Conservation (phyloP, 805 yeast genomes). For the Schwanniomyces occidentalis region DNA sequence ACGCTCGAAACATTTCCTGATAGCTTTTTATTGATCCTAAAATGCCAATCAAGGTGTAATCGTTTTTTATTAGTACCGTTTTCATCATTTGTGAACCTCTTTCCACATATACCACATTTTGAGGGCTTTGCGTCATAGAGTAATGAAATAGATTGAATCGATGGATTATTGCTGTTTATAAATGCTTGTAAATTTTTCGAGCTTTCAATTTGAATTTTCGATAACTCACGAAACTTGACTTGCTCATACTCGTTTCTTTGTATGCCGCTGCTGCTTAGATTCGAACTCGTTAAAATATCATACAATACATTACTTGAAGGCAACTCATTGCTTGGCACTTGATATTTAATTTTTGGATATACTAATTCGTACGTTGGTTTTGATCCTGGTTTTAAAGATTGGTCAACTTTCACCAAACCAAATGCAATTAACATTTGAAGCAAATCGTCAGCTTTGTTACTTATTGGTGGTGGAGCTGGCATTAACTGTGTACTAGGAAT, state of each 20-base stretch:
- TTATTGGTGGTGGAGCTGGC: slow-evolving; percentile 9
- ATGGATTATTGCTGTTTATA: slow-evolving; percentile 36
- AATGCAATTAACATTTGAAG: slow-evolving; percentile 34
- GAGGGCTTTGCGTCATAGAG: slow-evolving; percentile 64
- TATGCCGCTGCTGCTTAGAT: slow-evolving; percentile 12
- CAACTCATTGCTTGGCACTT: slow-evolving; percentile 14
- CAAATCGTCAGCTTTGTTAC: slow-evolving; percentile 25
- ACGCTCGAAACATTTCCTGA: slow-evolving; percentile 36
- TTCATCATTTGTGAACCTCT: slow-evolving; percentile 66
- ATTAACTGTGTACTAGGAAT: slow-evolving; percentile 1
- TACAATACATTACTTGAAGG: slow-evolving; percentile 22
- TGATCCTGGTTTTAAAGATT: slow-evolving; percentile 40
- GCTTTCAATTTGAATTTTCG: slow-evolving; percentile 19
- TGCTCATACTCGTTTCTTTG: slow-evolving; percentile 35
- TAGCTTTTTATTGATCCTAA: slow-evolving; percentile 80
- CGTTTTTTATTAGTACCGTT: slow-evolving; percentile 55
- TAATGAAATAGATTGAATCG: slow-evolving; percentile 31
- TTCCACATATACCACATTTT: slow-evolving; percentile 89
- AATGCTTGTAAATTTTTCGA: slow-evolving; percentile 33
- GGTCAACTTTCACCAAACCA: slow-evolving; percentile 42
- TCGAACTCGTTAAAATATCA: slow-evolving; percentile 21
- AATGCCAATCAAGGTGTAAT: slow-evolving; percentile 93
- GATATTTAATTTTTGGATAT: slow-evolving; percentile 32
- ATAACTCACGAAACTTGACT: slow-evolving; percentile 30
- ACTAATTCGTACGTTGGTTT: slow-evolving; percentile 32